These are phyloP conservation scores for Naegleria gruberi DNA, from an alignment of 208 protist genomes.

Conservation along the genomic window DNA sequence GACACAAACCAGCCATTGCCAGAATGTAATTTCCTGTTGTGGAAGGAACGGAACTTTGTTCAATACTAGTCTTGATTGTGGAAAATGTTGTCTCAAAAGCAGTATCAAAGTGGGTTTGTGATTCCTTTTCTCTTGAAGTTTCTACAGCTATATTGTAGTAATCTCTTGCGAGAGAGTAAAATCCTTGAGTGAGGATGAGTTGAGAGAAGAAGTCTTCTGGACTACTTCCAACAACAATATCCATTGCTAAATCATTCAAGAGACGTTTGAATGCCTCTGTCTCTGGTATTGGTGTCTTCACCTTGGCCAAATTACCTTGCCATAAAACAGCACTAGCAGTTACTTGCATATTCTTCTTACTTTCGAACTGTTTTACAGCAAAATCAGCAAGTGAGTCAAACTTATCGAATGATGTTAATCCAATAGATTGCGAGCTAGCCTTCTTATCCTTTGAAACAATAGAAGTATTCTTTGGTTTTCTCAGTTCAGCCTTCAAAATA, in stretches of 20 bases:
- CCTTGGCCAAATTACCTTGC: background rate
- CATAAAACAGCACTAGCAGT: background rate
- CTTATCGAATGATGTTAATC: background rate
- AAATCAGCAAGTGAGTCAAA: background rate
- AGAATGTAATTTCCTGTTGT: background rate
- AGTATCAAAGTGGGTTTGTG: background rate
- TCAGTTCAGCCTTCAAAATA: background rate
- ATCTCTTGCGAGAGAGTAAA: background rate
- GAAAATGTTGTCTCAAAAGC: background rate
- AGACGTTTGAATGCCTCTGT: background rate
- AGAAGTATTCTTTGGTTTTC: background rate
- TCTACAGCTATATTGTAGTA: background rate
- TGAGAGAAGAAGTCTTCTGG: background rate
- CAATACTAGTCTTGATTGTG: background rate
- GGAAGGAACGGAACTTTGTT: background rate
- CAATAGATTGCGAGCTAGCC: background rate
- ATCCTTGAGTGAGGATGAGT: background rate
- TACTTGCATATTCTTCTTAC: slow-evolving; percentile 2
- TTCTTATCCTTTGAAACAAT: background rate
- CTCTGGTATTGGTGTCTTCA: background rate
- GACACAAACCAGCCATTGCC: background rate
- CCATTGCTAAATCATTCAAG: background rate
- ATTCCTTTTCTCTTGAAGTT: background rate
- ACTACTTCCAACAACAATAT: background rate
- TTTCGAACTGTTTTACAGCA: background rate